Conservation (phyloP, 768 basidiomycete genomes). For the Amanita fuliginea region DNA sequence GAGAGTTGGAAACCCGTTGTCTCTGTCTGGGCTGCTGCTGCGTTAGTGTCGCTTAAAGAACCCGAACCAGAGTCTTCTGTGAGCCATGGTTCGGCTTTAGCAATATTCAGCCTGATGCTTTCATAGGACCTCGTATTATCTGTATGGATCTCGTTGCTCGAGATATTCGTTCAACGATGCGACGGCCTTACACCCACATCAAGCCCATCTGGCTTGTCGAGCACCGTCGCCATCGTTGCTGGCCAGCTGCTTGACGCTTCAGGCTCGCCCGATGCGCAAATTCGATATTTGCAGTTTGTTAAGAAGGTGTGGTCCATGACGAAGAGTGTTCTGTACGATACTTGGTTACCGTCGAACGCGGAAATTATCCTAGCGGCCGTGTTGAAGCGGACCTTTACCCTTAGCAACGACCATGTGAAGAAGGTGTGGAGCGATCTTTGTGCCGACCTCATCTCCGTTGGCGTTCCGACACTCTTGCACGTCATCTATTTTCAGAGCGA, state of each 20-base stretch:
- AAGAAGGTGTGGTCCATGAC: conserved; percentile 40
- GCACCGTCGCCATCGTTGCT: conserved; percentile 23
- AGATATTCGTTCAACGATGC: conserved; percentile 1
- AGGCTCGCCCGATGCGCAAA: conserved; percentile 18
- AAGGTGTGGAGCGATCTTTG: conserved; percentile 39
- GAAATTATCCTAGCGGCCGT: conserved; percentile 34
- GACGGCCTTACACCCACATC: conserved; percentile 1
- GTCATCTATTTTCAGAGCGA: conserved; percentile 19
- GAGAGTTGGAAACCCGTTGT: conserved; percentile 15
- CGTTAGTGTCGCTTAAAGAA: not conserved
- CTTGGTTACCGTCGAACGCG: conserved; percentile 31
- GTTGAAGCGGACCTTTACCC: conserved; percentile 29
- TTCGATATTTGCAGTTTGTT: conserved; percentile 26
- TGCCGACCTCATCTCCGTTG: conserved; percentile 30
- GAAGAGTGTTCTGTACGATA: conserved; percentile 32
- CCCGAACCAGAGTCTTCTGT: not conserved
- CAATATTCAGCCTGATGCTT: not conserved
- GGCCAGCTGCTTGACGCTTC: conserved; percentile 20
- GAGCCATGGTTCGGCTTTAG: not conserved
- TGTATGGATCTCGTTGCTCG: conserved; percentile 2
- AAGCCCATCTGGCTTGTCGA: conserved; percentile 18
- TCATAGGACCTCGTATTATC: not conserved
- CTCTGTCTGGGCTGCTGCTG: conserved; percentile 10
- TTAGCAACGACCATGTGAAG: conserved; percentile 27
- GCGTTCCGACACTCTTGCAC: conserved; percentile 27